Evolutionary conservation across 2,329 filamentous ascomycete species (phyloP).

Genomic region (Juglanconis sp.): DNA sequence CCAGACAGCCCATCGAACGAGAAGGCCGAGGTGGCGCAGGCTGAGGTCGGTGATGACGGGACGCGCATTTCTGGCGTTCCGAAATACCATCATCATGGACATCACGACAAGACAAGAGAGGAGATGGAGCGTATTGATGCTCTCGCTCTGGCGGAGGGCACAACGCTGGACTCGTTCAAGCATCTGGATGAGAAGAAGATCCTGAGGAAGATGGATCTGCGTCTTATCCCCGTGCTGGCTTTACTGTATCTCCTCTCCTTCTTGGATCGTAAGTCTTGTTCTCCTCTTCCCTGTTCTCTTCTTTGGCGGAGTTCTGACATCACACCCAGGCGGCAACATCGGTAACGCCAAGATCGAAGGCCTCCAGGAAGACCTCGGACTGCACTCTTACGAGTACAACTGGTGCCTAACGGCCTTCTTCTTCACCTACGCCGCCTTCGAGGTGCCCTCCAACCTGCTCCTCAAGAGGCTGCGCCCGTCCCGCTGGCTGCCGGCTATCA

Average conservation of each 20-base stretch:
- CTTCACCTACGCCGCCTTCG: constrained; percentile 73
- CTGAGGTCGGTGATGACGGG: constrained; percentile 2
- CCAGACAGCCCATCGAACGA: neutral
- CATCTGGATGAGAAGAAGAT: constrained; percentile 56
- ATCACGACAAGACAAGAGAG: constrained; percentile 2
- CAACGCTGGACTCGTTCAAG: constrained; percentile 25
- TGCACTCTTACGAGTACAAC: constrained; percentile 69
- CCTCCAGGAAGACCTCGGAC: constrained; percentile 48
- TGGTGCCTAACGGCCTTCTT: constrained; percentile 71
- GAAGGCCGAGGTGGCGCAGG: constrained; percentile 11
- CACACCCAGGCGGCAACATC: constrained; percentile 47
- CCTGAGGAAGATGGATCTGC: constrained; percentile 54
- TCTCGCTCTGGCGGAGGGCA: constrained; percentile 15
- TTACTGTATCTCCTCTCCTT: constrained; percentile 67
- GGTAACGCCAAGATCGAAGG: constrained; percentile 65
- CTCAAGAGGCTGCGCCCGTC: constrained; percentile 72
- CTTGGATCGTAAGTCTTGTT: constrained; percentile 51
- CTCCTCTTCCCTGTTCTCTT: constrained; percentile 41
- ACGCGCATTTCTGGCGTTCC: neutral
- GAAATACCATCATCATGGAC: neutral
- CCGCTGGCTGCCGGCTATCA: constrained; percentile 73
- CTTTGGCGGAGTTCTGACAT: constrained; percentile 61
- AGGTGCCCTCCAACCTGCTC: constrained; percentile 73
- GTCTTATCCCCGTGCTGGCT: constrained; percentile 61
- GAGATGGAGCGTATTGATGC: constrained; percentile 20